Evolutionary conservation across 768 basidiomycete species (phyloP), one percentile per base, ranked within the genome.

Genomic region (Sistotremastrum niveocremeum): DNA sequence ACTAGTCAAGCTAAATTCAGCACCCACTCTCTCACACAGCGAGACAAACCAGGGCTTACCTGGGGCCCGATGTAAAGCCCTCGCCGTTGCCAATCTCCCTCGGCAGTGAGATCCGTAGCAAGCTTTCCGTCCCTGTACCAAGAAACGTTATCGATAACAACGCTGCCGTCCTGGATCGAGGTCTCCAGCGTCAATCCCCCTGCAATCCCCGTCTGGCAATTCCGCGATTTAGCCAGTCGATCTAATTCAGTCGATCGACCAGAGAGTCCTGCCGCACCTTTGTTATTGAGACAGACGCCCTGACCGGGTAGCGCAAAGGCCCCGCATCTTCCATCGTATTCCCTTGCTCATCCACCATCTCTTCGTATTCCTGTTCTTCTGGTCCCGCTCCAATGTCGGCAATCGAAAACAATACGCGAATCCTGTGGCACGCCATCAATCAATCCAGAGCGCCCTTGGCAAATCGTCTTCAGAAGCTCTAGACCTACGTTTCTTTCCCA

Each of bases 81-180:
- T 12, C 91, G 76, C 41, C 93, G 78, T 60, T 83, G 84, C 89
- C 87, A 97, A 66, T 97, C 91, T 6, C 85, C 83, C 52, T 98
- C 90, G 5, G 86, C 81, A 8, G 79, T 86, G 54, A 86, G 63
- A 5, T 83, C 84, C 9, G 76, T 80, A 8, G 80, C 90, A 8
- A 85, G 54, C 56, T 76, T 72, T 32, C 69, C 65, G 53, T 90
- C 85, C 1, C 68, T 61, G 65, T 94, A 97, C 70, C 71, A 90
- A 2, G 91, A 77, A 51, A 93, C 76, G 63, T 88, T 94, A 62
- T 95, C 91, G 44, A 93, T 70, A n/a, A 82, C 61, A 58, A 94
- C 90, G 29, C 73, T 60, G 39, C 84, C 85, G 34, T 86, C 83
- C 61, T 89, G 84, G 54, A 73, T 77, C 52, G 81, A 67, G 54